A percentile compares a stretch with the other conserved stretches of the same genome.
phyloP scores from a whole-genome alignment of 495 filamentous ascomycete species.

The Aspergillus mulundensis region DNA sequence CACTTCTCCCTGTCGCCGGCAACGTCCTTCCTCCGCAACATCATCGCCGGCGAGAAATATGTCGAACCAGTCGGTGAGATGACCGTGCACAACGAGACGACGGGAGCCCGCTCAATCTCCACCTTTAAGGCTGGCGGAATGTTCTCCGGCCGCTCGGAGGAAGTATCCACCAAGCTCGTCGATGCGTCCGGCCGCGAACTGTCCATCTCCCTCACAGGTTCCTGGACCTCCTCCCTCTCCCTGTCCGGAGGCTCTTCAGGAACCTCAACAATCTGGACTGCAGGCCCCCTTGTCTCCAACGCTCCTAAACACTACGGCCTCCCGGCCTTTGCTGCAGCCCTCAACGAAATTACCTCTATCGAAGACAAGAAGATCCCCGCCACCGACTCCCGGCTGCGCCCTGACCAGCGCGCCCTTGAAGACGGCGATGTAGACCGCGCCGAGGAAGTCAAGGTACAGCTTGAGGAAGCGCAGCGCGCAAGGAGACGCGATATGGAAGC shows the following conservation, averaged over 20 bases:
- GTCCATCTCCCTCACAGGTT: constrained; percentile 64
- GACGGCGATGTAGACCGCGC: constrained; percentile 77
- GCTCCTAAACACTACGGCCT: constrained; percentile 78
- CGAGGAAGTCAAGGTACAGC: constrained; percentile 72
- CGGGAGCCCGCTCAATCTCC: constrained; percentile 70
- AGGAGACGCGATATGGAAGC: constrained; percentile 74
- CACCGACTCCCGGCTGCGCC: constrained; percentile 78
- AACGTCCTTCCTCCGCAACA: constrained; percentile 88
- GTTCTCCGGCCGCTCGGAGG: constrained; percentile 92
- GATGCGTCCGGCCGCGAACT: constrained; percentile 58
- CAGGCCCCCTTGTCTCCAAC: constrained; percentile 68
- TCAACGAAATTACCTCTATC: constrained; percentile 84
- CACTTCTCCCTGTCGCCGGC: constrained; percentile 79
- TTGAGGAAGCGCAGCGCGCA: constrained; percentile 82
- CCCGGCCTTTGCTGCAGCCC: constrained; percentile 74
- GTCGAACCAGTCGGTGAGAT: constrained; percentile 90
- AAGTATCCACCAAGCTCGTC: constrained; percentile 70
- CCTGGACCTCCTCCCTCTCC: constrained; percentile 74
- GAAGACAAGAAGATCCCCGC: constrained; percentile 68
- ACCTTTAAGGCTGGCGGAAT: constrained; percentile 92
- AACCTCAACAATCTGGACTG: constrained; percentile 69
- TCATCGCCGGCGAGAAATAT: constrained; percentile 97
- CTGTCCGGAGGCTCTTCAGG: constrained; percentile 54
- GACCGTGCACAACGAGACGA: constrained; percentile 74
- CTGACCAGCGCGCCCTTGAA: constrained; percentile 89